A percentile compares a stretch with the other conserved stretches of the same genome.
These are phyloP conservation scores for Elongisporangium prolatum DNA, from an alignment of 352 stramenopile genomes.

Conservation along the genomic window DNA sequence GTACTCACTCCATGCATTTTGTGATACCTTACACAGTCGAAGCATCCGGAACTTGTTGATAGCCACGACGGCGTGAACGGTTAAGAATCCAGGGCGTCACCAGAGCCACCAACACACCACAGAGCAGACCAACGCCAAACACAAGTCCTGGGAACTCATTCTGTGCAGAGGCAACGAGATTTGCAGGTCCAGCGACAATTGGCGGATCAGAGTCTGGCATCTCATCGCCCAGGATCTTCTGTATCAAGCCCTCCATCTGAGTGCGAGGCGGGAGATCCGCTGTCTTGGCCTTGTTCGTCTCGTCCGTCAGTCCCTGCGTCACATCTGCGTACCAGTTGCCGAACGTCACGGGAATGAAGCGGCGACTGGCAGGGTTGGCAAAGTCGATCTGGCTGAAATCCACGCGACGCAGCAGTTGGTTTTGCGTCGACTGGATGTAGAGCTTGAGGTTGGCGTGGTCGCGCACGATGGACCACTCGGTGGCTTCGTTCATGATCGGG, in stretches of 20 bases:
- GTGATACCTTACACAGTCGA: neutral
- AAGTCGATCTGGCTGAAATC: conserved; percentile 62
- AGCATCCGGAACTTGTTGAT: neutral
- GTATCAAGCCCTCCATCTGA: conserved; percentile 32
- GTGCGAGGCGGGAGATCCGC: conserved; percentile 57
- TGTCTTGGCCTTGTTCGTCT: conserved; percentile 34
- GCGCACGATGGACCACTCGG: conserved; percentile 66
- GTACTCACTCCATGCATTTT: neutral
- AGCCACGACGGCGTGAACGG: neutral
- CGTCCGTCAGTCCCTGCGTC: conserved; percentile 33
- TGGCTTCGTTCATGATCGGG: conserved; percentile 37
- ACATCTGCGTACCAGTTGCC: conserved; percentile 65
- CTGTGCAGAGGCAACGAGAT: neutral
- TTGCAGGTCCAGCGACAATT: neutral
- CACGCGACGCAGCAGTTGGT: conserved; percentile 59
- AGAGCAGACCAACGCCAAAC: neutral
- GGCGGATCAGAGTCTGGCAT: neutral
- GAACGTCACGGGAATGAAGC: conserved; percentile 51
- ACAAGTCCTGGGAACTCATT: neutral
- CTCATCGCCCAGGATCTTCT: neutral
- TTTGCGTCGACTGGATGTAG: conserved; percentile 69
- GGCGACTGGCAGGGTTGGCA: conserved; percentile 24
- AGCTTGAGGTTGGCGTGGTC: conserved; percentile 57
- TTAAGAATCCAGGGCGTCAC: neutral
- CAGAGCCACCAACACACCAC: neutral